Conservation (phyloP, 139 green algal species). For the Volvox reticuliferus region DNA sequence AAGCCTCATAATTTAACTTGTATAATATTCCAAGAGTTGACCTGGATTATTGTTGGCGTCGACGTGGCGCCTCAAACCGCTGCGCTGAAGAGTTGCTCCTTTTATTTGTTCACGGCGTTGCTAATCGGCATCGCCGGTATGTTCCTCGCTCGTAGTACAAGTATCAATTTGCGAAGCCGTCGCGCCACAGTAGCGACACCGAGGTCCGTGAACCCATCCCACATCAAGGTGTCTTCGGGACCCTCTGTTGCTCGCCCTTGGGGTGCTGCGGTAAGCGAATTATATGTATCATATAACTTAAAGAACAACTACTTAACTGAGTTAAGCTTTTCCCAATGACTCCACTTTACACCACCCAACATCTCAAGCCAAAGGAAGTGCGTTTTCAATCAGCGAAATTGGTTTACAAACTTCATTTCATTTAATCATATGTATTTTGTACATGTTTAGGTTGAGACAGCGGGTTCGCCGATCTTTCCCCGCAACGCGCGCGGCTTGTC, state of each 20-base stretch:
- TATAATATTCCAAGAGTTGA: no score
- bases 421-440: background rate
- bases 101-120: background rate
- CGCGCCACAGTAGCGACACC: background rate
- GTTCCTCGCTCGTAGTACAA: background rate
- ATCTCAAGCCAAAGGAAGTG: background rate
- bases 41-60: no score
- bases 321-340: background rate
- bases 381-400: background rate
- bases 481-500: background rate
- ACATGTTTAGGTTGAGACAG: background rate
- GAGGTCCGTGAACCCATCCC: background rate
- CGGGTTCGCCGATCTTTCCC: background rate
- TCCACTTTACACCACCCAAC: background rate
- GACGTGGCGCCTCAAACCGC: no score
- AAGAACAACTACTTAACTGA: background rate
- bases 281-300: background rate
- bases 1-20: no score
- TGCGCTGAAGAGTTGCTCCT: background rate
- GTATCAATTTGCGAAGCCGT: background rate
- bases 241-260: background rate
- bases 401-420: no score
- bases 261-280: conserved; percentile 7
- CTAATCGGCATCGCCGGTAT: conserved; percentile 20
- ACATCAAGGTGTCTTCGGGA: background rate